Evolutionary conservation across 345 rosid species (phyloP), one percentile per base, ranked within the genome.

Genomic region (rapeseed (Brassica napus)): DNA sequence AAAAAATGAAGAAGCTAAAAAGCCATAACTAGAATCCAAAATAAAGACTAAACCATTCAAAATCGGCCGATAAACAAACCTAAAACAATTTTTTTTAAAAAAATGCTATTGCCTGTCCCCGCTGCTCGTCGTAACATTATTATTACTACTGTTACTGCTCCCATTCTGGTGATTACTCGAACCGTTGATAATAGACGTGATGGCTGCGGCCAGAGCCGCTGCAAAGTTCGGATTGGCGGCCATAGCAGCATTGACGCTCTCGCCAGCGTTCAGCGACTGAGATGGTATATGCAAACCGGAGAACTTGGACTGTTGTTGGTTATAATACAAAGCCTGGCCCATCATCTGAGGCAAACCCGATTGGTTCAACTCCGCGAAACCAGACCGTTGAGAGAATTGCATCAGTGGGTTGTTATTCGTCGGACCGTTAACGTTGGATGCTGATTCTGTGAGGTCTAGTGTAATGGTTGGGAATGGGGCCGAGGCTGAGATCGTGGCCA

Each of bases 381-480:
- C 80, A 35, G 84, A 37, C 37, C 78, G 74, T 72, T 81, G 84
- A 52, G 81, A 54, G 84, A 81, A 72, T 42, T 81, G 84, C 81
- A 81, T 66, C 72, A 81, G 62, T 5, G 84, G 81, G 35, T 81
- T 77, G 44, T 77, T 81, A 31, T 59, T 81, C 72, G 62, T 85
- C 88, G 18, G 75, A 73, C 30, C 87, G 88, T 67, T 67, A 35
- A 37, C 69, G 52, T 77, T 61, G 12, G 84, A 14, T 49, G 69
- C 49, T 37, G 83, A 47, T 86, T 88, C 49, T 75, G 96, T 77
- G 90, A 95, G 84, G 89, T 95, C 99, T 72, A 95, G 77, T 64
- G 99, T 95, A 14, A 95, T 89, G 15, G 99, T 95, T 6, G 98
- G 99, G 62, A 95, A 95, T 49, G 97, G 99, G 26, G 99, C 97